Conservation (phyloP, 148 eudicot genomes). For the Vaccinium vitisidaea region DNA sequence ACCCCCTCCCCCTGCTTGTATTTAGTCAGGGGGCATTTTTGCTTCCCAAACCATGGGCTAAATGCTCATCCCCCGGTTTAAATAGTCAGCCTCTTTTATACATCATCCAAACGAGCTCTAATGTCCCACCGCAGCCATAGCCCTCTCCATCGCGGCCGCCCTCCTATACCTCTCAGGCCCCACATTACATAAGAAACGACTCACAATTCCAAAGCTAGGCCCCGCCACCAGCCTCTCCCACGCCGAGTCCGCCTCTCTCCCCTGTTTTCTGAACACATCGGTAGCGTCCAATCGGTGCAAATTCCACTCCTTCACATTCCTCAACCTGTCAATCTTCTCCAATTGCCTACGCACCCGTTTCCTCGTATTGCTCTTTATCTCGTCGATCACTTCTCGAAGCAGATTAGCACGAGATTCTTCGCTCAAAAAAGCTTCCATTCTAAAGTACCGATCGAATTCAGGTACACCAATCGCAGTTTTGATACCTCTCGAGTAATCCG, state of each 20-base stretch:
- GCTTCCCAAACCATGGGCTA: no score
- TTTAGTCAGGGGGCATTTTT: no score
- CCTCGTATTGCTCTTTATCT: slow-evolving; percentile 51
- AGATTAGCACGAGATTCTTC: slow-evolving; percentile 23
- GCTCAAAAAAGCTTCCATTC: slow-evolving; percentile 23
- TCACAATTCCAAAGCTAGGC: slow-evolving; percentile 36
- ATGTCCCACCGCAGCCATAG: slow-evolving; percentile 10
- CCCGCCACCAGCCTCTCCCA: slow-evolving; percentile 51
- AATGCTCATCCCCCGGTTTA: no score
- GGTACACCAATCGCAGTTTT: slow-evolving; percentile 71
- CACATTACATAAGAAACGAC: slow-evolving; percentile 28
- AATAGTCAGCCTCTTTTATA: no score
- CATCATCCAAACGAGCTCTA: no score
- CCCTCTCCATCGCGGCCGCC: neutral
- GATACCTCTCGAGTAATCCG: slow-evolving; percentile 59
- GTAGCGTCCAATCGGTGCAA: slow-evolving; percentile 68
- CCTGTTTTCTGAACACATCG: slow-evolving; percentile 36
- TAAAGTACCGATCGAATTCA: slow-evolving; percentile 53
- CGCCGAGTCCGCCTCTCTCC: slow-evolving; percentile 35
- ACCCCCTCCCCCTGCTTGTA: no score
- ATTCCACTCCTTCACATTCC: slow-evolving; percentile 52
- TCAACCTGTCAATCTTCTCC: slow-evolving; percentile 48
- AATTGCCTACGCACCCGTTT: slow-evolving; percentile 44
- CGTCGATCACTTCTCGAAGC: slow-evolving; percentile 36
- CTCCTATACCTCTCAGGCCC: slow-evolving; percentile 8